Percentiles rank a stretch among this genome's conserved stretches.
phyloP scores from a whole-genome alignment of 1,284 basidiomycete genomes.

The Rhizoctonia solani region DNA sequence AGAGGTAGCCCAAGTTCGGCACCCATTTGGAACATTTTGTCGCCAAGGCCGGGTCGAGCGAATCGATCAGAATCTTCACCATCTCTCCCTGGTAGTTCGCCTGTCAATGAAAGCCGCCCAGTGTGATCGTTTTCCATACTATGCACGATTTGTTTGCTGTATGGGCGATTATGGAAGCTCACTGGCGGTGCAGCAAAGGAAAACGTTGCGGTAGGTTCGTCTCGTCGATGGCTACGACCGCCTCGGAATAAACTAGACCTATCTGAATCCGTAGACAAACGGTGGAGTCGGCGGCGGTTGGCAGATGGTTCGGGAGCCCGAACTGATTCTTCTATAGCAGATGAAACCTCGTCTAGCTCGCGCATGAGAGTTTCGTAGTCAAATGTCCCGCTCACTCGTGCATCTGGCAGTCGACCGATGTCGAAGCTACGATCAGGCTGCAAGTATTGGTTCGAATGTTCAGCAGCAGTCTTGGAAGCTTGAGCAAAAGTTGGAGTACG shows the following conservation, averaged over 20 bases:
- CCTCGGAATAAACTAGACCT: constrained; percentile 70
- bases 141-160: constrained; percentile 49
- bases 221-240: constrained; percentile 4
- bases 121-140: constrained; percentile 46
- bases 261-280: constrained; percentile 66
- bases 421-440: too few species aligned
- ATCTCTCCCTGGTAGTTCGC: constrained; percentile 51
- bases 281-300: constrained; percentile 50
- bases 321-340: constrained; percentile 10
- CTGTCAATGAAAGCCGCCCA: constrained; percentile 49
- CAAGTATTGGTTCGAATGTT: constrained; percentile 68
- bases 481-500: not conserved
- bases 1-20: constrained; percentile 63
- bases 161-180: constrained; percentile 64
- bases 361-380: constrained; percentile 54
- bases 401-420: too few species aligned
- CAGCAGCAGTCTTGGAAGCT: constrained; percentile 54
- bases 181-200: constrained; percentile 56
- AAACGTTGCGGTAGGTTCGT: constrained; percentile 34
- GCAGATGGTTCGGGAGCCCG: constrained; percentile 38
- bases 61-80: constrained; percentile 64
- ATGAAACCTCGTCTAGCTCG: constrained; percentile 10
- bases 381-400: constrained; percentile 74
- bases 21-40: constrained; percentile 83
- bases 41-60: constrained; percentile 76